Conservation (phyloP, 2,329 filamentous ascomycete genomes). For the Aspergillus alliaceus region DNA sequence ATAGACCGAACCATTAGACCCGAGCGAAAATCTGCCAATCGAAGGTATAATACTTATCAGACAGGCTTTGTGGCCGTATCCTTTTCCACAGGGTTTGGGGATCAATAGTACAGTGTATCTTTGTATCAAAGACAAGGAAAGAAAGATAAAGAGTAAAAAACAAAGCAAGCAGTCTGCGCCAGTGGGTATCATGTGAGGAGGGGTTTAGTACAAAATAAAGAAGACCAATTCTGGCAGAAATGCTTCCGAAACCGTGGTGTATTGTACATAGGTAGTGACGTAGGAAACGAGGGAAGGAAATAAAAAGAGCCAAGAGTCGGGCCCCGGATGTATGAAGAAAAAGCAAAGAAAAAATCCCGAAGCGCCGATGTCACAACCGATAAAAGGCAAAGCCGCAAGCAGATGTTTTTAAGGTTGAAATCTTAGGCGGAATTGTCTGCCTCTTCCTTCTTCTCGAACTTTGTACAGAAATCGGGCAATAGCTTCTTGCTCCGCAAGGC, state of each 20-base stretch:
- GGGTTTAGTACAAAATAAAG: neutral
- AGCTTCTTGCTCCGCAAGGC: conserved; percentile 47
- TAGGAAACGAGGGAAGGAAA: neutral
- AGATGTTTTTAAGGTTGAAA: conserved; percentile 47
- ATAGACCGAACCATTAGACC: neutral
- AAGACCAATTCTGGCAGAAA: neutral
- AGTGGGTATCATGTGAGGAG: conserved; percentile 31
- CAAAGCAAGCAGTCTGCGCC: conserved; percentile 15
- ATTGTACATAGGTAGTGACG: neutral
- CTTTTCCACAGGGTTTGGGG: too few species aligned
- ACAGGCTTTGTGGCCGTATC: neutral
- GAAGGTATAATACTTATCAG: neutral
- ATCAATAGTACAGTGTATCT: neutral
- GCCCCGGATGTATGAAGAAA: neutral
- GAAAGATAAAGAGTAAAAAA: conserved; percentile 1
- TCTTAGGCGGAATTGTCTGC: conserved; percentile 41
- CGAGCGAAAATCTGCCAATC: neutral
- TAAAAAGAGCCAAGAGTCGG: conserved; percentile 1
- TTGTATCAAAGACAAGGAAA: conserved; percentile 5
- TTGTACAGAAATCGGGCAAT: conserved; percentile 51
- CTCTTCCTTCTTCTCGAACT: conserved; percentile 46
- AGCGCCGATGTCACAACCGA: neutral
- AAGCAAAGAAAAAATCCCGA: neutral
- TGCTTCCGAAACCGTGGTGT: neutral
- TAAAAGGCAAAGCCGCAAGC: neutral